phyloP scores from a whole-genome alignment of 192 early-diverging fungal species.

The Entophlyctis helioformis region DNA sequence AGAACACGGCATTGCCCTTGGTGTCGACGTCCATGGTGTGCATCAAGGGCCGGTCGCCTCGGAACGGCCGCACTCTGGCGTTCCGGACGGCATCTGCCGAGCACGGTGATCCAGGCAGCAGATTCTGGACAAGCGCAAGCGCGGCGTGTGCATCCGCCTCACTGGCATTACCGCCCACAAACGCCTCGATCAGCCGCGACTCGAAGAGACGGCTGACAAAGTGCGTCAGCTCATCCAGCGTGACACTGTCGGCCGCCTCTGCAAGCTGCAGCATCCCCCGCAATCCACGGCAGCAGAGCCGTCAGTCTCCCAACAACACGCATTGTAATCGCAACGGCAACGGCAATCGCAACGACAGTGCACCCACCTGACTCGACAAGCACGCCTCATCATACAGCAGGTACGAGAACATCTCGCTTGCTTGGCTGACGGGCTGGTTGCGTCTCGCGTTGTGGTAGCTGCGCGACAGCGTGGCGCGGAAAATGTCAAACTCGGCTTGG shows the following conservation, averaged over 20 bases:
- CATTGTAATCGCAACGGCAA: neutral
- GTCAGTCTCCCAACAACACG: neutral
- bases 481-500: conserved; percentile 12
- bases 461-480: conserved; percentile 6
- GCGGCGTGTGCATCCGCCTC: conserved; percentile 6
- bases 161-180: conserved; percentile 18
- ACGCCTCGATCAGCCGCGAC: conserved; percentile 14
- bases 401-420: conserved; percentile 10
- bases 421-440: conserved; percentile 20
- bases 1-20: conserved; percentile 23
- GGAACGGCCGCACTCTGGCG: conserved; percentile 6
- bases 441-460: conserved; percentile 14
- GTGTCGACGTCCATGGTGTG: conserved; percentile 7
- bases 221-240: conserved; percentile 4
- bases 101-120: conserved; percentile 7
- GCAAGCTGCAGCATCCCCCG: conserved; percentile 5
- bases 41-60: neutral
- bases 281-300: neutral
- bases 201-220: conserved; percentile 10
- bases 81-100: neutral
- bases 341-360: neutral
- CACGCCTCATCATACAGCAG: too few species aligned
- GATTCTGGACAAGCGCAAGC: conserved; percentile 1
- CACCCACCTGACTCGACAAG: neutral
- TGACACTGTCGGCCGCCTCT: conserved; percentile 7